Evolutionary conservation across 2,329 filamentous ascomycete genomes (phyloP), one percentile per base, ranked within the genome.

Genomic region (Claviceps sp.): DNA sequence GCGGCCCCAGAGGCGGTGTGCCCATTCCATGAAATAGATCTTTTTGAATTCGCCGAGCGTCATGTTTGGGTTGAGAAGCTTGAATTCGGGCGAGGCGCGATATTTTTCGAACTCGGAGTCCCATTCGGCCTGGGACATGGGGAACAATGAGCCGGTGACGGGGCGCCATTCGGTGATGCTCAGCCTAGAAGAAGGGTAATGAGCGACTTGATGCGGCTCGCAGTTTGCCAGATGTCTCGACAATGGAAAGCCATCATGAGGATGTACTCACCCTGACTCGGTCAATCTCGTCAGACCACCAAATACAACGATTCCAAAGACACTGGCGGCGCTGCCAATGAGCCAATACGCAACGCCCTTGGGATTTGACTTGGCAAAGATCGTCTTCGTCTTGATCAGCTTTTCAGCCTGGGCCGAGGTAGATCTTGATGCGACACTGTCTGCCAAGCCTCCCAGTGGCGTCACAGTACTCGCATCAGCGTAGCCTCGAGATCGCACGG

Each of bases 11-110:
- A 96, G 77, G 34, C 93, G 82, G 69, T 98, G 93, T 44, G 84
- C 82, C 93, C 93, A 98, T 74, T 98, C 93, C 93, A 97, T 97
- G 68, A 86, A 98, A 77, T 97, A 98, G 59, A 98, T 98, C 66
- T 93, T 85, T 70, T 97, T 96, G 74, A 97, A 98, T 66, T 98
- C 93, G 54, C 83, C 78, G 52, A 98, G 75, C 37, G 80, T 85
- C 93, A 98, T 98, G 66, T 88, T 81, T 37, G 90, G 85, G 71
- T 98, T 98, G 60, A 98, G 77, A 56, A 89, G 79, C 64, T 87
- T 82, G 72, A 91, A 98, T 69, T 98, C 93, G 56, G 93, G 93
- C 19, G 89, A 95, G 44, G 85, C 81, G 58, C 85, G 84, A 74
- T 98, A 98, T 69, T 94, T 93, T 52, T 82, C 74, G 71, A 97